Base-by-base conservation (phyloP, 768 basidiomycete genomes). In the Coprinopsis marcescibilis region DNA sequence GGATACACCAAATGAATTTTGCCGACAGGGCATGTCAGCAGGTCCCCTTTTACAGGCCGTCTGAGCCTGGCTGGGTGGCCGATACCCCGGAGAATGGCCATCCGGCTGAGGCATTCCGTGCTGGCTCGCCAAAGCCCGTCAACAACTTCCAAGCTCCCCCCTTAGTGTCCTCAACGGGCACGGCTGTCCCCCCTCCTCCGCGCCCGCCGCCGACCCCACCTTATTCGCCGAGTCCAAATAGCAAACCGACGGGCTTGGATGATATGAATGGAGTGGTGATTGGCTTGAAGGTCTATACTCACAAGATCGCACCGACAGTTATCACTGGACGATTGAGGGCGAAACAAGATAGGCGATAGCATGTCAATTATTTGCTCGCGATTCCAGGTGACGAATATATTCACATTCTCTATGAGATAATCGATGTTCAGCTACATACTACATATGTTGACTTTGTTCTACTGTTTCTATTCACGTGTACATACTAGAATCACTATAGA, bases 201-300 rank as follows among this genome's bases (percentile, higher is more conserved):
- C 45, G 2, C 3, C 36, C 24, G 25, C 41, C 35, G 38, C 44
- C 37, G 3, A 32, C 38, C n/a, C 43, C 48, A 14, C 40, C 45
- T 30, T 26, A 24, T 15, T 21, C 24, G 15, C 23, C 23, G 26
- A 17, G 20, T 6, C 48, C 23, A 27, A 21, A 34, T 27, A 34
- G 29, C 13, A 38, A n/a, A n/a, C n/a, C n/a, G n/a, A 27, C 47
- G 25, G 24, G 53, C 0, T 43, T 61, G 35, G 59, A 64, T 33
- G 59, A 64, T n/a, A 55, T 58, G 27, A 55, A 64, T 50, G 57
- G 57, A 11, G 27, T 57, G 25, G 60, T 60, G 19, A 43, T 64
- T 14, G 62, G 60, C 6, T 45, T 64, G 38, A 59, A 59, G 39
- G 55, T 64, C 20, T 61, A 55, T 45, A 59, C 60, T 7, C 51